Conservation (phyloP, 441 rosid genomes). For the Gossypium trilobum region DNA sequence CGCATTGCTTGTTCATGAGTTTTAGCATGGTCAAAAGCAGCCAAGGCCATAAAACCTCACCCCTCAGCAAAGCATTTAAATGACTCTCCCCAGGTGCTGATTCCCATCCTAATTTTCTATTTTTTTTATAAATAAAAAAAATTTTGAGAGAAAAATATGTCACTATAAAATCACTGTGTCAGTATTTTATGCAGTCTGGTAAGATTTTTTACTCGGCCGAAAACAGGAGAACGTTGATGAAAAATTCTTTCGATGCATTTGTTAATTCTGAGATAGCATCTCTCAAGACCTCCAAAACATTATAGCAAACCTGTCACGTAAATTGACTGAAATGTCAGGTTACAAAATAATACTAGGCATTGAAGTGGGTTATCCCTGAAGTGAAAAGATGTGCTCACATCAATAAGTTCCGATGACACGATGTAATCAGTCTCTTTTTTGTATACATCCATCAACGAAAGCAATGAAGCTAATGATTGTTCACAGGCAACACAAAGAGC, state of each 20-base stretch:
- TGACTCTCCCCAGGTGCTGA: neutral
- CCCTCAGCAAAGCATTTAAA: neutral
- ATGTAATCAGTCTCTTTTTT: constrained; percentile 48
- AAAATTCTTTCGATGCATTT: neutral
- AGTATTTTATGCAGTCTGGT: neutral
- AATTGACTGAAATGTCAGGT: neutral
- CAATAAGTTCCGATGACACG: neutral
- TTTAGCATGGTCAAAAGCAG: neutral
- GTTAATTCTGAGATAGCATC: neutral
- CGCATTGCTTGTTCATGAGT: neutral
- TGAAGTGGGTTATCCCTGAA: neutral
- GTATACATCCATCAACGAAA: constrained; percentile 62
- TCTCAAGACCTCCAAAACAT: neutral
- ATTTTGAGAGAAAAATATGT: neutral
- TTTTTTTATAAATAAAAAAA: too few species aligned
- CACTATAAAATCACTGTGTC: neutral
- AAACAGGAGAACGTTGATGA: neutral
- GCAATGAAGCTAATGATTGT: constrained; percentile 67
- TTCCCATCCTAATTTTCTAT: neutral
- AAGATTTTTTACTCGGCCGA: neutral
- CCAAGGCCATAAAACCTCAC: neutral
- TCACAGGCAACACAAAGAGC: constrained; percentile 79
- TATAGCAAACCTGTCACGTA: neutral
- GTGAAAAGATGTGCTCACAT: neutral
- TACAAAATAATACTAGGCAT: neutral